Evolutionary conservation across 805 yeast species (phyloP), one percentile per base, ranked within the genome.

Genomic region (Ogataea wickerhamii): DNA sequence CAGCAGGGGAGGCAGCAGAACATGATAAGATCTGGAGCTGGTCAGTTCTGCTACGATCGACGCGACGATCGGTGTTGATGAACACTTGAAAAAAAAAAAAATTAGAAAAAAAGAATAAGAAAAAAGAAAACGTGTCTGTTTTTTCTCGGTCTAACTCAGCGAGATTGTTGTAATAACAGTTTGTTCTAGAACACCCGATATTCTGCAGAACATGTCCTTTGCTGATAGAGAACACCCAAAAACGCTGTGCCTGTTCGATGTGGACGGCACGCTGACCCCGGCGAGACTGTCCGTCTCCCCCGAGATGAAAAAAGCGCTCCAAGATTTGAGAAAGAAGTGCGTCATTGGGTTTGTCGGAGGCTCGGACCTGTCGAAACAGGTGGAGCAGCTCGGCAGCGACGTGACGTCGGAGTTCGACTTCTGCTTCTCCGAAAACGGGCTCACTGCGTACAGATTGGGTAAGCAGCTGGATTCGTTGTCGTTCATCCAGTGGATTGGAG

Each of bases 281-380:
- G 98, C 98, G 39, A 87, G 99, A 74, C 49, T 62, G 38, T 40
- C 34, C 27, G 67, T 84, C 53, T 79, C 88, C 45, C 76, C 78
- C 56, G 96, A 88, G 67, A 83, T 93, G 81, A 76, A 70, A 60
- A 66, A 75, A 47, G 69, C 84, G 29, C 76, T 93, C 56, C 62
- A 66, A 45, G 77, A 81, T 52, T 78, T 93, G 61, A 84, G 96
- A 71, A 73, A 87, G 73, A 89, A 91, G 73, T 91, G 78, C 55
- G 96, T 85, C 37, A 78, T 93, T 70, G 99, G 98, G 41, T 93
- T 88, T 58, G 98, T 93, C 48, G 98, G 98, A 65, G 98, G 98
- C 55, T 82, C 94, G 37, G 98, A 93, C 65, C 79, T 93, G 57
- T 70, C 77, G 63, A 93, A 93, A 71, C 99, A 93, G 74, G 75